These are phyloP conservation scores for Tricholoma bakamatsutake DNA, from an alignment of 768 basidiomycete species.

Conservation along the genomic window DNA sequence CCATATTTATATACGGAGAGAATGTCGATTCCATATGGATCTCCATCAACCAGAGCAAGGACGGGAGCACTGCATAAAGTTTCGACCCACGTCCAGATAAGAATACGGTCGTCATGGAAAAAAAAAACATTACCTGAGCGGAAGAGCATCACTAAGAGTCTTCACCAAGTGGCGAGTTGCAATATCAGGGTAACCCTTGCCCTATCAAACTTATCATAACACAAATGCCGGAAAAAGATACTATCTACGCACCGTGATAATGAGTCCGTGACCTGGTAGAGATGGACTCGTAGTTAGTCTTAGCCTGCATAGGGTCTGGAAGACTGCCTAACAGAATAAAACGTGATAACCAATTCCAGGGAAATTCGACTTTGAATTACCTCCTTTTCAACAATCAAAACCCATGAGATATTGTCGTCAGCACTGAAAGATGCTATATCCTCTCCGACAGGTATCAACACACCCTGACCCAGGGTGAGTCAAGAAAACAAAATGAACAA, in stretches of 20 bases:
- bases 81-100: not conserved
- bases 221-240: constrained; percentile 2
- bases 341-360: not conserved
- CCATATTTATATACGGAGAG: constrained; percentile 84
- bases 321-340: constrained; percentile 69
- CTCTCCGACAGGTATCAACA: constrained; percentile 73
- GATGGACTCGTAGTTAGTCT: constrained; percentile 41
- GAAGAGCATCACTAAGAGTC: constrained; percentile 61
- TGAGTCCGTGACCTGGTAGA: constrained; percentile 59
- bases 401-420: constrained; percentile 56
- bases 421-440: constrained; percentile 61
- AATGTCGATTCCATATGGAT: constrained; percentile 91
- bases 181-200: constrained; percentile 95
- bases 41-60: constrained; percentile 79
- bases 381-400: constrained; percentile 93
- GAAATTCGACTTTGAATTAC: constrained; percentile 28
- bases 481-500: not conserved
- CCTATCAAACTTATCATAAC: constrained; percentile 40
- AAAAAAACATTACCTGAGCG: constrained; percentile 40
- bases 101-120: constrained; percentile 1
- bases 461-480: constrained; percentile 39
- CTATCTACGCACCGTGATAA: constrained; percentile 63
- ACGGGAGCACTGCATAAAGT: constrained; percentile 58
- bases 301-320: constrained; percentile 73
- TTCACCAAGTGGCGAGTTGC: constrained; percentile 84